Conservation (phyloP, 306 rosid species). For the Dalbergia cochinchinensis region DNA sequence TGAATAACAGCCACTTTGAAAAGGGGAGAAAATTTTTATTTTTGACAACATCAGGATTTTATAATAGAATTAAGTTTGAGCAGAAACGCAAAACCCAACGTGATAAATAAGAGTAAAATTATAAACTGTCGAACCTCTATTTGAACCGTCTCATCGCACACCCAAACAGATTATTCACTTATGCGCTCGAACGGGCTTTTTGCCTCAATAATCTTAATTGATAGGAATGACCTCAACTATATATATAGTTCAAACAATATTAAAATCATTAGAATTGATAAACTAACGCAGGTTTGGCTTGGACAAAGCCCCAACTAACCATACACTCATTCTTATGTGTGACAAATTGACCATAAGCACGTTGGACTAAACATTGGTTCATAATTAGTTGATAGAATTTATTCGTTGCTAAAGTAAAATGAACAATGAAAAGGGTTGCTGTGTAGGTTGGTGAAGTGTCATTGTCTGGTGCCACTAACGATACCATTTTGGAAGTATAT, state of each 20-base stretch:
- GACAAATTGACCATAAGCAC: conserved; percentile 37
- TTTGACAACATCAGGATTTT: too few species aligned
- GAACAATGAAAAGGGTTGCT: conserved; percentile 41
- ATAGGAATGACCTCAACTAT: not conserved
- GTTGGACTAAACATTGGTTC: conserved; percentile 45
- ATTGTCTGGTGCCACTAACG: conserved; percentile 50
- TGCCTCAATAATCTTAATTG: too few species aligned
- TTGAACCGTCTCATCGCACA: too few species aligned
- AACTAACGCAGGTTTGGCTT: not conserved
- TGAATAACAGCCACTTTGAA: too few species aligned
- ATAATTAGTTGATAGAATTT: conserved; percentile 50
- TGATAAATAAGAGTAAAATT: too few species aligned
- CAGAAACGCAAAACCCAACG: too few species aligned
- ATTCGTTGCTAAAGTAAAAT: conserved; percentile 40
- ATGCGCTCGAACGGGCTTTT: too few species aligned
- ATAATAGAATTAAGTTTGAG: too few species aligned
- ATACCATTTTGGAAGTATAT: conserved; percentile 48
- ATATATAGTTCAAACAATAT: too few species aligned
- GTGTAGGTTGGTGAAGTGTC: conserved; percentile 64
- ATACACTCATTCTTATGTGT: not conserved
- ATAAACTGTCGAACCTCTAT: too few species aligned
- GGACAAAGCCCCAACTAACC: not conserved
- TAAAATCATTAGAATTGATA: not conserved
- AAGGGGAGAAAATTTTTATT: too few species aligned
- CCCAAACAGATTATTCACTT: too few species aligned